Percentiles rank a stretch among this genome's conserved stretches.
These are phyloP conservation scores for Dryas alaskensis DNA, from an alignment of 306 rosid genomes.

Conservation along the genomic window DNA sequence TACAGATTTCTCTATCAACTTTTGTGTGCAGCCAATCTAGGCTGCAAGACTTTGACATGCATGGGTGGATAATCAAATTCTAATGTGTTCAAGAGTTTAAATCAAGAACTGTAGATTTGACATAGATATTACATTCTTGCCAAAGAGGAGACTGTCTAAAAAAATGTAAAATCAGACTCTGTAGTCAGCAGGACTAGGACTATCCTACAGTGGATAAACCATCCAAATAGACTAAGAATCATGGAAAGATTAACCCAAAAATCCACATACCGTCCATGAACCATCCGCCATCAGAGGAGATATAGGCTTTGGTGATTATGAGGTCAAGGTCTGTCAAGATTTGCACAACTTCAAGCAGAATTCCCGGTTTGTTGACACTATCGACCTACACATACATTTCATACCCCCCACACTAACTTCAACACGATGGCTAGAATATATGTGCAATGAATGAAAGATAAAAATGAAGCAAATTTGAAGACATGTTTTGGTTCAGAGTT, in stretches of 20 bases:
- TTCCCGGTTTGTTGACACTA: slow-evolving; percentile 80
- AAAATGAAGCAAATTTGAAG: slow-evolving; percentile 5
- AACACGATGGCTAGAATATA: slow-evolving; percentile 6
- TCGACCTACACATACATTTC: slow-evolving; percentile 50
- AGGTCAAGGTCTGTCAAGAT: slow-evolving; percentile 73
- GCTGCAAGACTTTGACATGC: not conserved
- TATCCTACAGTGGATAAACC: too few species aligned
- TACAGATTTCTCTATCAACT: not conserved
- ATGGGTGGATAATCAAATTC: not conserved
- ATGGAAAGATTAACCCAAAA: not conserved
- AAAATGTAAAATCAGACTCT: not conserved
- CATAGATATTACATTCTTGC: not conserved
- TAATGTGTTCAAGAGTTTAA: not conserved
- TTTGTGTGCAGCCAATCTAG: not conserved
- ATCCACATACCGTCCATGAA: slow-evolving; percentile 74
- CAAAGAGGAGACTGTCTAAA: not conserved
- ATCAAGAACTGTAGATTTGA: not conserved
- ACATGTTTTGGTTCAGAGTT: not conserved
- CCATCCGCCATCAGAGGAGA: slow-evolving; percentile 90
- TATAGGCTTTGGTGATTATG: slow-evolving; percentile 74
- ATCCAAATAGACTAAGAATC: too few species aligned
- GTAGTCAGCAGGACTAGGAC: too few species aligned
- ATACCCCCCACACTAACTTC: slow-evolving; percentile 9
- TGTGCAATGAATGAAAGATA: slow-evolving; percentile 3
- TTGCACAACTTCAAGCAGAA: slow-evolving; percentile 79